Evolutionary conservation across 2,329 filamentous ascomycete genomes (phyloP).

Genomic region (Colletotrichum sp.): DNA sequence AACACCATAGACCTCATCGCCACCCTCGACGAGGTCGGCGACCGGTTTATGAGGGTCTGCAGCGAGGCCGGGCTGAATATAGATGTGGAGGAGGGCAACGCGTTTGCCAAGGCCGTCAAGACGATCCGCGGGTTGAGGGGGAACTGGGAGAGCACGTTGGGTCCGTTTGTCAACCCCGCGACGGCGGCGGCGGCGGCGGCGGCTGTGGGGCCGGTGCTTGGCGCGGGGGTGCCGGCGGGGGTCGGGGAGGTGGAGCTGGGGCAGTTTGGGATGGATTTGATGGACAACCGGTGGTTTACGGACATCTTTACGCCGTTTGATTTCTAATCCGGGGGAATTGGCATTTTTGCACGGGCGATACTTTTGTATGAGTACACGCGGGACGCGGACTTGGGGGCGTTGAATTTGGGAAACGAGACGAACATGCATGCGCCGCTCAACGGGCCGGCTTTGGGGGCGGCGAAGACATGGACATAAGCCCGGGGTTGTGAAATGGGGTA

Average conservation of each 20-base stretch:
- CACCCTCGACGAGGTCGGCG: conserved; percentile 29
- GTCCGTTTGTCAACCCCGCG: not conserved
- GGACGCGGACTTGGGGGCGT: not conserved
- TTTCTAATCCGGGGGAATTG: not conserved
- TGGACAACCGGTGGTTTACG: conserved; percentile 18
- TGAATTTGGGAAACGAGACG: not conserved
- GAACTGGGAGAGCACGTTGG: conserved; percentile 40
- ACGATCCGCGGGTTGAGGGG: conserved; percentile 38
- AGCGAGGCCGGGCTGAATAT: not conserved
- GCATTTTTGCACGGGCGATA: not conserved
- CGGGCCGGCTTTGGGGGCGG: not conserved
- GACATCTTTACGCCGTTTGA: conserved; percentile 18
- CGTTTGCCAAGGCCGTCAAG: conserved; percentile 37
- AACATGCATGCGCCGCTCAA: not conserved
- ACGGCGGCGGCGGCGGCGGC: not conserved
- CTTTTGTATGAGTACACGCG: not conserved
- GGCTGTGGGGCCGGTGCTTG: not conserved
- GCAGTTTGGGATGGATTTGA: conserved; percentile 10
- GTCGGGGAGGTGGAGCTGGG: conserved; percentile 9
- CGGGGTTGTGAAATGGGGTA: not conserved
- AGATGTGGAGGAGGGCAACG: conserved; percentile 30
- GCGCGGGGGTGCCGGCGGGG: not conserved
- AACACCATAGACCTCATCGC: conserved; percentile 36
- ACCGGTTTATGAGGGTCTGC: conserved; percentile 1
- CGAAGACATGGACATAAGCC: not conserved